Percentiles rank a stretch among this genome's conserved stretches.
phyloP scores from a whole-genome alignment of 1,284 basidiomycete species.

The Cutaneotrichosporon sp. region DNA sequence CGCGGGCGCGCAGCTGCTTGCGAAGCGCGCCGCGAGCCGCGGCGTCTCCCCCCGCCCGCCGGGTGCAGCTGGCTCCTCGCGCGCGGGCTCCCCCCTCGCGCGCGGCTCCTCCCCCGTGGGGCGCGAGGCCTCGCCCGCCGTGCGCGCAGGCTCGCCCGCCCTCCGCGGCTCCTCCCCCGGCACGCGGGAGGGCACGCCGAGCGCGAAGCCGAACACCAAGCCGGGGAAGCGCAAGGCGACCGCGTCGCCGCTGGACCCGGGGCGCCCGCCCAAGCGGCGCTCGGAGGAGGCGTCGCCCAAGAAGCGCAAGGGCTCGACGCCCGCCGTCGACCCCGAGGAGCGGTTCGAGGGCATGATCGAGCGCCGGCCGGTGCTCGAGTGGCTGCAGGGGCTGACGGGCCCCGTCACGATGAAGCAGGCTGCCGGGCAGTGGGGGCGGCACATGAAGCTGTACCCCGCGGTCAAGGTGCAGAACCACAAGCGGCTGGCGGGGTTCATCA shows the following conservation, averaged over 20 bases:
- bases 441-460: neutral
- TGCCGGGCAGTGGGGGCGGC: conserved; percentile 14
- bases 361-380: conserved; percentile 37
- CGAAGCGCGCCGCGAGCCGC: conserved; percentile 45
- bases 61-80: conserved; percentile 13
- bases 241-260: conserved; percentile 15
- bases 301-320: conserved; percentile 28
- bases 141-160: conserved; percentile 16
- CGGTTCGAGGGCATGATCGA: conserved; percentile 44
- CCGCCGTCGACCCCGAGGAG: conserved; percentile 22
- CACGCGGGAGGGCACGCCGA: conserved; percentile 21
- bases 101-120: conserved; percentile 28
- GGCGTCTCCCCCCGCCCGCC: conserved; percentile 33
- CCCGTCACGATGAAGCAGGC: conserved; percentile 31
- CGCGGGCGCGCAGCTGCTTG: conserved; percentile 39
- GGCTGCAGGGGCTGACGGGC: conserved; percentile 32
- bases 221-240: conserved; percentile 25
- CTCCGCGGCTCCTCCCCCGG: conserved; percentile 25
- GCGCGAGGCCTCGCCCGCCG: conserved; percentile 16
- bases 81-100: conserved; percentile 25
- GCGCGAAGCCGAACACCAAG: conserved; percentile 11
- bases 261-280: too few species aligned
- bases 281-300: neutral
- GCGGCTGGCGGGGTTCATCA: neutral
- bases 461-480: neutral